Evolutionary conservation across 2,329 filamentous ascomycete species (phyloP), one percentile per base, ranked within the genome.

Genomic region (Colletotrichum caudatum): DNA sequence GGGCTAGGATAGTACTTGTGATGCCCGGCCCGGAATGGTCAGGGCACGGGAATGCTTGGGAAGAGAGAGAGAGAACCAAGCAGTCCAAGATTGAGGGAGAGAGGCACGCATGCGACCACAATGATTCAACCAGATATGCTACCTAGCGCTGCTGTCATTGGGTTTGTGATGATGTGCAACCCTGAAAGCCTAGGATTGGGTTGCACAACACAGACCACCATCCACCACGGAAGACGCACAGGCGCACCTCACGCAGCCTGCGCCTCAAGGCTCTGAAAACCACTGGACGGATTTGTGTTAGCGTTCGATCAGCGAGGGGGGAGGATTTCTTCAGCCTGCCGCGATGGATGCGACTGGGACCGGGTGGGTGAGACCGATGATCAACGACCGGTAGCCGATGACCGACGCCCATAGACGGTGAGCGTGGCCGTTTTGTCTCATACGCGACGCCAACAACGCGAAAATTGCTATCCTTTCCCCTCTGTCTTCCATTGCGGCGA

Each of bases 121-220:
- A 53, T 46, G 16, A 18, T 16, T 18, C 33, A 53, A 20, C 60
- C 35, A 35, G 23, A 14, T n/a, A 14, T 11, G 1, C 18, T 9
- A n/a, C 18, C 6, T 46, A 51, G n/a, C 16, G 12, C n/a, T 57
- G 54, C 5, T 53, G 46, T 11, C 46, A 53, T 53, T 39, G 44
- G 33, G 33, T 62, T 26, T 51, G 33, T 33, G 23, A 29, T n/a
- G 20, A 29, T n/a, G 20, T 8, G 35, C 60, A 39, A 37, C 59
- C 44, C 33, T 51, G 46, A n/a, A 51, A 39, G 29, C 29, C 20
- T 62, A 29, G 46, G n/a, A 48, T 48, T 12, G n/a, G 35, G 46
- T n/a, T 18, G 46, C 44, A 37, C 59, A 51, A 51, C 59, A 66
- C 64, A 37, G 64, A 66, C 64, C 64, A 66, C 64, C 64, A 66